Percentiles rank a stretch among this genome's conserved stretches.
Evolutionary conservation across 345 rosid species (phyloP).

Genomic region (Eucalyptus sp.): DNA sequence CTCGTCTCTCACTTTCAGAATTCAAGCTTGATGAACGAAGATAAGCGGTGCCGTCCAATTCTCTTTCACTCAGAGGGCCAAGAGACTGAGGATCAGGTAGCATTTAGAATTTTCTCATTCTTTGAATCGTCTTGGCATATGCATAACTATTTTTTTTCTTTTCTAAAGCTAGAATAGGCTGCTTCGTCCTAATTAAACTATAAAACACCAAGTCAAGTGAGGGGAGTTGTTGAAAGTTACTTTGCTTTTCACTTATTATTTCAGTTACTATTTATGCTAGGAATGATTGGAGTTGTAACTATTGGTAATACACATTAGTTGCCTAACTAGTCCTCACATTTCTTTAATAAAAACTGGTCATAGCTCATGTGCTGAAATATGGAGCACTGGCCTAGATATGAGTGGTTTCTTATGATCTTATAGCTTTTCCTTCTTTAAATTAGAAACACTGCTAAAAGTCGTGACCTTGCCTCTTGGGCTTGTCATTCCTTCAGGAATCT

Average conservation of each 20-base stretch:
- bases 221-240: not conserved
- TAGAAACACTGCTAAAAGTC: not conserved
- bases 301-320: not conserved
- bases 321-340: not conserved
- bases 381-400: not conserved
- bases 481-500: constrained; percentile 40
- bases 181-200: not conserved
- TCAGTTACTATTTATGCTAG: not conserved
- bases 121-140: not conserved
- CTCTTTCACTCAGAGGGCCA: constrained; percentile 60
- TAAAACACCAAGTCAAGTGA: not conserved
- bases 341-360: not conserved
- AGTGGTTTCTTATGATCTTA: not conserved
- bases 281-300: not conserved
- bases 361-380: not conserved
- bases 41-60: constrained; percentile 70
- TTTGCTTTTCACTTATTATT: not conserved
- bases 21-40: constrained; percentile 80
- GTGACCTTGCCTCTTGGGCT: not conserved
- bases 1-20: constrained; percentile 86
- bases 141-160: not conserved
- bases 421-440: not conserved
- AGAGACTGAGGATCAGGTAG: constrained; percentile 54
- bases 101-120: not conserved
- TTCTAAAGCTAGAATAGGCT: not conserved